A percentile compares a stretch with the other conserved stretches of the same genome.
phyloP scores from a whole-genome alignment of 2,329 filamentous ascomycete species.

The Alternaria conjuncta region DNA sequence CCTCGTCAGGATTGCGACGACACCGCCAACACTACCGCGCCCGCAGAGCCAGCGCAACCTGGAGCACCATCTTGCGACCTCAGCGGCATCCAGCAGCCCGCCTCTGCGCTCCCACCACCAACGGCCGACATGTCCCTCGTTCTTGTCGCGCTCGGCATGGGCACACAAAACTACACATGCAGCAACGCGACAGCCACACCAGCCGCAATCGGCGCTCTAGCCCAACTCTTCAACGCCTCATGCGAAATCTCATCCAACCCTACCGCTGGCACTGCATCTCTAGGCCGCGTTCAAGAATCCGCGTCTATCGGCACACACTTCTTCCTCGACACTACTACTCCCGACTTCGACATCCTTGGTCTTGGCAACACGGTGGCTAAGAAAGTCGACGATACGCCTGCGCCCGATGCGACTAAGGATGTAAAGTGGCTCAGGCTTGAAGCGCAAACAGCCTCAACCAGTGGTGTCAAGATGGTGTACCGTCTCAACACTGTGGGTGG shows the following conservation, averaged over 20 bases:
- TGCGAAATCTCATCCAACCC: conserved; percentile 25
- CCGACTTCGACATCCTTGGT: conserved; percentile 81
- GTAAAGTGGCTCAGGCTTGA: conserved; percentile 82
- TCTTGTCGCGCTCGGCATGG: conserved; percentile 55
- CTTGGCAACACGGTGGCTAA: conserved; percentile 68
- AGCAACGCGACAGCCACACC: conserved; percentile 39
- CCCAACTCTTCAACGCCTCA: conserved; percentile 34
- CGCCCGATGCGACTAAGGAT: conserved; percentile 64
- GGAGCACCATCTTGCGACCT: conserved; percentile 32
- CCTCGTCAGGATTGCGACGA: conserved; percentile 23
- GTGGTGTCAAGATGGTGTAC: conserved; percentile 73
- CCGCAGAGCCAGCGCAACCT: not conserved
- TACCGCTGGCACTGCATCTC: conserved; percentile 26
- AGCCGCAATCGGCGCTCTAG: conserved; percentile 52
- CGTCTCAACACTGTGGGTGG: conserved; percentile 84
- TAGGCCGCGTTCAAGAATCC: conserved; percentile 32
- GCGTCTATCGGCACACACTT: conserved; percentile 72
- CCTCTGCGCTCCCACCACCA: conserved; percentile 34
- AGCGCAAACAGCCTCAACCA: conserved; percentile 44
- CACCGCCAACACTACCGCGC: not conserved
- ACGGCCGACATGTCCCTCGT: conserved; percentile 45
- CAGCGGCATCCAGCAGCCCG: conserved; percentile 28
- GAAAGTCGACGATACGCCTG: conserved; percentile 68
- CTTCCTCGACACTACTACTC: conserved; percentile 74
- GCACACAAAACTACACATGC: conserved; percentile 61